Evolutionary conservation across 257 asterid genomes (phyloP).

Genomic region (Plantago elongata): DNA sequence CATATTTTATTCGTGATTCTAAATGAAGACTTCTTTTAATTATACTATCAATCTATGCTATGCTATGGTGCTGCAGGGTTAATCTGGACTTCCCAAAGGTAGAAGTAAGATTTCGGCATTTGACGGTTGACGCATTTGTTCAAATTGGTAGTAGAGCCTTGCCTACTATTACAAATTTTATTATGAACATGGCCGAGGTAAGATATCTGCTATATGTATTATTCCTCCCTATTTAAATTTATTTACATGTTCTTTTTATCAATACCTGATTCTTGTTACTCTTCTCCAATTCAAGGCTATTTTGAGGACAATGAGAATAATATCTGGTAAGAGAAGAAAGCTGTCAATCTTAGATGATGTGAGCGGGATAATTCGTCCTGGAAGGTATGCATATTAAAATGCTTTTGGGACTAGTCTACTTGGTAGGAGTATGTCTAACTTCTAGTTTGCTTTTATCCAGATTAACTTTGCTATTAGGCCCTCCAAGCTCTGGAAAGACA

Average conservation of each 20-base stretch:
- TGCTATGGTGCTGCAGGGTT: constrained; percentile 52
- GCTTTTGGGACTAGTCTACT: constrained; percentile 9
- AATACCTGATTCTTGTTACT: constrained; percentile 22
- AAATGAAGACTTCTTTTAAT: not conserved
- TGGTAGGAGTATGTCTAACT: constrained; percentile 20
- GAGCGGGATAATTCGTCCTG: constrained; percentile 90
- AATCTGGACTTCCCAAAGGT: constrained; percentile 86
- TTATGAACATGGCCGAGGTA: constrained; percentile 90
- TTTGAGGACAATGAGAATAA: constrained; percentile 58
- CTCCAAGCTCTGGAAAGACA: constrained; percentile 98
- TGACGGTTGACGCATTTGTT: constrained; percentile 67
- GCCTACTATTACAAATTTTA: constrained; percentile 87
- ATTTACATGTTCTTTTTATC: not conserved
- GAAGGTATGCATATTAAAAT: constrained; percentile 54
- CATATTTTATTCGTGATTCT: not conserved
- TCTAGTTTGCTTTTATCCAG: constrained; percentile 35
- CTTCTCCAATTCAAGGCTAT: constrained; percentile 48
- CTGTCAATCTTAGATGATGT: constrained; percentile 70
- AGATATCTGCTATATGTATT: not conserved
- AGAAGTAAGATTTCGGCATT: constrained; percentile 77
- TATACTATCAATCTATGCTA: not conserved
- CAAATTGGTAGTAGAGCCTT: constrained; percentile 89
- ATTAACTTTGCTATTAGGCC: constrained; percentile 84
- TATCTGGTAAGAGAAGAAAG: constrained; percentile 56
- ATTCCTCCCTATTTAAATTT: not conserved